Evolutionary conservation across 805 yeast species (phyloP), one percentile per base, ranked within the genome.

Genomic region (Cyberlindnera xylosilytica): DNA sequence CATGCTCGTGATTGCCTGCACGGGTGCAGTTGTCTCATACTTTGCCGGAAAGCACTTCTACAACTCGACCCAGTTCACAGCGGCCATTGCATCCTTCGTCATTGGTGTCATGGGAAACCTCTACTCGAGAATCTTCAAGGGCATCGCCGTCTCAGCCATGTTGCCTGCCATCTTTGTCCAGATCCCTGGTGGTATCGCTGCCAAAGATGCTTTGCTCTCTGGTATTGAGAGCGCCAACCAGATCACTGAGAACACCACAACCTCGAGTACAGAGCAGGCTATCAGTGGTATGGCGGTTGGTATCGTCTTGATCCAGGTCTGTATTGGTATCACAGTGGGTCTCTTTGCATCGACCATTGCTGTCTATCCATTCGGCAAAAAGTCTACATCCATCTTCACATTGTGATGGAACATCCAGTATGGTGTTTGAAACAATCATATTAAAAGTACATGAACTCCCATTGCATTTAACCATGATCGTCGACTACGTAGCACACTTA

Each of bases 131-230:
- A 60, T 90, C 11, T 83, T 90, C 55, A 87, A 83, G 59, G 96
- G 96, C 2, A 78, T 91, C 68, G 97, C 98, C 0, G 95, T 90
- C 18, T 83, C 95, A 20, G 93, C 96, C 8, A 91, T 91, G 96
- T 65, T 91, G 43, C 98, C 98, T 0, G 98, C 91, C 0, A 87
- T 91, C 36, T 90, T 91, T 58, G 95, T 88, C 4, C 95, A 86
- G 62, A 97, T 91, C 34, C 98, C 98, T 4, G 82, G 91, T 2
- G 97, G 97, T 61, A 81, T 91, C 47, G 97, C 97, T 2, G 81
- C 96, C 0, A 91, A 89, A 54, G 85, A 95, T 29, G 78, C 95
- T 3, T 72, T 91, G 38, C 71, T 90, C 10, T 76, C 95, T 0
- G 98, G 98, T 43, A 73, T 91, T 13, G 66, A 70, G 26, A 74